Conservation (phyloP, 2,329 filamentous ascomycete genomes). For the Fusarium piperis region DNA sequence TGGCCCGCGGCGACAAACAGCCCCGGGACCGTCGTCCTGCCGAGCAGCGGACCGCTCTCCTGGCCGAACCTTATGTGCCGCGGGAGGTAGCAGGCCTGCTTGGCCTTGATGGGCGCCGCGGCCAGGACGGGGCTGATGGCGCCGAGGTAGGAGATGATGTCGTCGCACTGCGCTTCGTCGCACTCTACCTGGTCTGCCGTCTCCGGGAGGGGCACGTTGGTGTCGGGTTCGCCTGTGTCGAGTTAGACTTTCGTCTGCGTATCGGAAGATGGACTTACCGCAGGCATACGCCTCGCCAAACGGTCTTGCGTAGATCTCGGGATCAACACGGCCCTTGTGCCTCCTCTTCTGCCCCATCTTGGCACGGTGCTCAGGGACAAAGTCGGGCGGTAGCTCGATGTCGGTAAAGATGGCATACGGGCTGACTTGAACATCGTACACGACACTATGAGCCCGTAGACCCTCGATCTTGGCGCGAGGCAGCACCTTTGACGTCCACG, state of each 20-base stretch:
- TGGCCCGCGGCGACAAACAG: slow-evolving; percentile 88
- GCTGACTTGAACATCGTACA: slow-evolving; percentile 71
- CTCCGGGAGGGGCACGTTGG: slow-evolving; percentile 75
- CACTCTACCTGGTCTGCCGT: slow-evolving; percentile 79
- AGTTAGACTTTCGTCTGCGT: not conserved
- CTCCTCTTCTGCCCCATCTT: slow-evolving; percentile 60
- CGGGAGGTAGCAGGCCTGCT: slow-evolving; percentile 94
- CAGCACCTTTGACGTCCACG: slow-evolving; percentile 70
- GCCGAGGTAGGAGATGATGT: slow-evolving; percentile 82
- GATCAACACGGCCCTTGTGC: slow-evolving; percentile 74
- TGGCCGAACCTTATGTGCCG: slow-evolving; percentile 72
- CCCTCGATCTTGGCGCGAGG: slow-evolving; percentile 67
- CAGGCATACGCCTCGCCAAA: slow-evolving; percentile 93
- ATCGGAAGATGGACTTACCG: slow-evolving; percentile 57
- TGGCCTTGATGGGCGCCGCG: slow-evolving; percentile 73
- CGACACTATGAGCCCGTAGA: slow-evolving; percentile 71
- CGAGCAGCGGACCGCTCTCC: slow-evolving; percentile 77
- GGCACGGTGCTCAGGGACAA: slow-evolving; percentile 62
- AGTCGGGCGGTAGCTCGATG: slow-evolving; percentile 76
- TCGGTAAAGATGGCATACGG: slow-evolving; percentile 88
- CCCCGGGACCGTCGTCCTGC: slow-evolving; percentile 76
- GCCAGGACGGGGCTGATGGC: slow-evolving; percentile 73
- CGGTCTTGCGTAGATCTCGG: slow-evolving; percentile 93
- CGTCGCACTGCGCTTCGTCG: slow-evolving; percentile 81
- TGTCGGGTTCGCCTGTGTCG: slow-evolving; percentile 76